phyloP scores from a whole-genome alignment of 768 basidiomycete genomes.

The Mycena floridula region DNA sequence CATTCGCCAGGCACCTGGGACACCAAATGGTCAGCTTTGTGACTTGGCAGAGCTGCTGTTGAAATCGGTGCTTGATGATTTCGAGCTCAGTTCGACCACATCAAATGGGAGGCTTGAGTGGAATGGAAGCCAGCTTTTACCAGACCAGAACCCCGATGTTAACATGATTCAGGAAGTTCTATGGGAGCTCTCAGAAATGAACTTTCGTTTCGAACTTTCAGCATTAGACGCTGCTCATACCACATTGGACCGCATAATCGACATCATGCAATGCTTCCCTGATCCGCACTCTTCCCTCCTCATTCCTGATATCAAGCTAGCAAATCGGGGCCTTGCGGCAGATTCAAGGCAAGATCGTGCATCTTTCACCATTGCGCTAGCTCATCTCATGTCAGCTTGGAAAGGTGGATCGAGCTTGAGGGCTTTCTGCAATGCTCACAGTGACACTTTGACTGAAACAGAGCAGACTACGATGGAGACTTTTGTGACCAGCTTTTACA shows the following conservation, averaged over 20 bases:
- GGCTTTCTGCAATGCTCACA: neutral
- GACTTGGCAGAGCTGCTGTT: neutral
- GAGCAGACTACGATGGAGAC: neutral
- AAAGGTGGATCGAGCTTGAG: neutral
- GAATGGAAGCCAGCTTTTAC: neutral
- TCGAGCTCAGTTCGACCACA: neutral
- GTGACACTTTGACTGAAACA: neutral
- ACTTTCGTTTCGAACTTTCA: neutral
- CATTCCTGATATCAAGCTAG: neutral
- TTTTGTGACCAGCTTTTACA: neutral
- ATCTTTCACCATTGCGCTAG: neutral
- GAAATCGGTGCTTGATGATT: neutral
- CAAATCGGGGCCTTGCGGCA: neutral
- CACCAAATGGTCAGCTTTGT: neutral
- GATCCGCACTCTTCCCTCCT: neutral
- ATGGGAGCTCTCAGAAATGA: neutral
- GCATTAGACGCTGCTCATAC: neutral
- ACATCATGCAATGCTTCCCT: neutral
- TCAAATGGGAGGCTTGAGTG: neutral
- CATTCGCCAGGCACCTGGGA: neutral
- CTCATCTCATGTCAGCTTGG: neutral
- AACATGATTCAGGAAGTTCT: neutral
- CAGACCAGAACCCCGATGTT: too few relatives aligned
- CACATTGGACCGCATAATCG: neutral
- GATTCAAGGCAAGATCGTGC: neutral